A percentile compares a stretch with the other conserved stretches of the same genome.
phyloP scores from a whole-genome alignment of 2,329 filamentous ascomycete species.

The Pseudocercospora fijiensis region DNA sequence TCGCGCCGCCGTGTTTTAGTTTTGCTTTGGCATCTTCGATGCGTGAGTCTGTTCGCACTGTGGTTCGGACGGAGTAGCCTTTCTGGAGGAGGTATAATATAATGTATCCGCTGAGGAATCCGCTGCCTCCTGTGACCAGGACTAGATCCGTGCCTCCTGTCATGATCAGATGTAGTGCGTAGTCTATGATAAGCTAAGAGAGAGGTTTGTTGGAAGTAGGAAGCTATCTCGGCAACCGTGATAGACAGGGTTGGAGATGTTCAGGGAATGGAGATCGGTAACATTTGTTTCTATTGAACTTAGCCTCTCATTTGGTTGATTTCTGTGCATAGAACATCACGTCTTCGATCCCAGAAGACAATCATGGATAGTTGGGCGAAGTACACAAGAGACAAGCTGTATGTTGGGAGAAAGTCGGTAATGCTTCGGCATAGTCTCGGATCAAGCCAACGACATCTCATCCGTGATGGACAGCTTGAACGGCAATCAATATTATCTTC shows the following conservation, averaged over 20 bases:
- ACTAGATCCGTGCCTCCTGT: conserved; percentile 8
- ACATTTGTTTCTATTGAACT: background rate
- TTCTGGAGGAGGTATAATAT: conserved; percentile 19
- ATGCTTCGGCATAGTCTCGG: too few relatives aligned
- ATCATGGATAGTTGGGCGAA: too few relatives aligned
- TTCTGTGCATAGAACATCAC: too few relatives aligned
- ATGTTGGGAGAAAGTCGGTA: too few relatives aligned
- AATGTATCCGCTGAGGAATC: conserved; percentile 17
- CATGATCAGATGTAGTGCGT: background rate
- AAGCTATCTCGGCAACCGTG: background rate
- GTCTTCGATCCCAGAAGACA: too few relatives aligned
- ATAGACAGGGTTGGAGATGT: background rate
- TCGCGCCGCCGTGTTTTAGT: conserved; percentile 17
- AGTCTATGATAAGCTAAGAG: background rate
- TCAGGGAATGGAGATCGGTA: background rate
- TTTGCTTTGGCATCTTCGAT: conserved; percentile 17
- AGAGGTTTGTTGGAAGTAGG: background rate
- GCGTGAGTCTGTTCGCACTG: conserved; percentile 16
- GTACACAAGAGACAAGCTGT: too few relatives aligned
- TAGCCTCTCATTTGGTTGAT: too few relatives aligned
- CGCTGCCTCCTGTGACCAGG: conserved; percentile 20
- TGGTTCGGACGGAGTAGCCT: conserved; percentile 18
- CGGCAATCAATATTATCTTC: background rate
- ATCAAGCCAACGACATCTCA: too few relatives aligned
- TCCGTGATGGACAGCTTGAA: too few relatives aligned